Conservation (phyloP, 495 filamentous ascomycete species). For the Xylaria scruposa region DNA sequence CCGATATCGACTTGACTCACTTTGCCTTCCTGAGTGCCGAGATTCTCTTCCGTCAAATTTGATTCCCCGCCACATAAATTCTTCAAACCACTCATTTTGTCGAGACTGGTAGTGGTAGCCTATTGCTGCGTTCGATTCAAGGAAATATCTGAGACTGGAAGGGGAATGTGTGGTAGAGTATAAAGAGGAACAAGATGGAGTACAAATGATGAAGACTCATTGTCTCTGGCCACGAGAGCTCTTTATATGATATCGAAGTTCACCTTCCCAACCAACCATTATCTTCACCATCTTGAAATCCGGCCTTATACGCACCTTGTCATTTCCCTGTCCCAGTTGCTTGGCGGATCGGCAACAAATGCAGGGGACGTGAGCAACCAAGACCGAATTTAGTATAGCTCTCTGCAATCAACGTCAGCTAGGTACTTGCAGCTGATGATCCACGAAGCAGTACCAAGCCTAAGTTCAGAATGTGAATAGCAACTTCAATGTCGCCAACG, state of each 20-base stretch:
- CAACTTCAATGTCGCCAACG: not conserved
- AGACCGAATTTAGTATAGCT: not conserved
- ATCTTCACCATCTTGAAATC: not conserved
- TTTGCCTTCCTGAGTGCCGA: not conserved
- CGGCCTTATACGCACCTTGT: not conserved
- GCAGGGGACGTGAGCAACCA: constrained; percentile 8
- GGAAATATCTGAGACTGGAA: not conserved
- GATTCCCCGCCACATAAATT: not conserved
- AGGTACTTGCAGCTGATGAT: not conserved
- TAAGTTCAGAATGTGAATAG: not conserved
- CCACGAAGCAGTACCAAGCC: not conserved
- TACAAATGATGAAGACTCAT: not conserved
- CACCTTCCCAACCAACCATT: not conserved
- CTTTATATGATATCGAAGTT: constrained; percentile 2
- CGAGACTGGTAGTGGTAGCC: not conserved
- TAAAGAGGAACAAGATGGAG: not conserved
- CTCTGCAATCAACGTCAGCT: constrained; percentile 1
- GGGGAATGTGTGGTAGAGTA: not conserved
- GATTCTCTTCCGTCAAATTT: not conserved
- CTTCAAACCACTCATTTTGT: not conserved
- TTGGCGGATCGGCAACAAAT: not conserved
- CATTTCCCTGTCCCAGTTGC: not conserved
- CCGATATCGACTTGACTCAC: not conserved
- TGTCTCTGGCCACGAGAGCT: not conserved
- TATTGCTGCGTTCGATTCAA: not conserved